These are phyloP conservation scores for Athelia sp. DNA, from an alignment of 1,284 basidiomycete species.

Conservation along the genomic window DNA sequence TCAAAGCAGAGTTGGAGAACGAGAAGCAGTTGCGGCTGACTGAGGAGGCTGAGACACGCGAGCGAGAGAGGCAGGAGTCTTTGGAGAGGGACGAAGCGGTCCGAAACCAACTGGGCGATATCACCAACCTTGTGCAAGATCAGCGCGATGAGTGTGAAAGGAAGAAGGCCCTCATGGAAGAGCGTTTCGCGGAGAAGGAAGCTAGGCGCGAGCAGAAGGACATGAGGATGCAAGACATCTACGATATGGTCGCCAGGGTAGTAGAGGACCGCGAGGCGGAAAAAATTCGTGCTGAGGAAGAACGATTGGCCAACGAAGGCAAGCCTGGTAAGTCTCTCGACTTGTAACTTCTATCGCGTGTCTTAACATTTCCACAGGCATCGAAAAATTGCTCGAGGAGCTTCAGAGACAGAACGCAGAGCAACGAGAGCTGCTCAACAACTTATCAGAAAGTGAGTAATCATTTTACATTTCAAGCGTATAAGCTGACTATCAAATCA, in stretches of 20 bases:
- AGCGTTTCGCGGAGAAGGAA: constrained; percentile 55
- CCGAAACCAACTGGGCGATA: constrained; percentile 55
- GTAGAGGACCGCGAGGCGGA: constrained; percentile 47
- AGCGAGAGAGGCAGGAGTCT: constrained; percentile 49
- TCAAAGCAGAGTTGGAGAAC: constrained; percentile 47
- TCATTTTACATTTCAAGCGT: neutral
- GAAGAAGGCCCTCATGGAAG: constrained; percentile 53
- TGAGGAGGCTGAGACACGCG: constrained; percentile 56
- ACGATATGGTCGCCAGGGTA: constrained; percentile 53
- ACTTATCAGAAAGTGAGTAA: constrained; percentile 47
- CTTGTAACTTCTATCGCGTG: neutral
- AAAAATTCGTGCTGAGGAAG: constrained; percentile 44
- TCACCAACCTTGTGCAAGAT: constrained; percentile 63
- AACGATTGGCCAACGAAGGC: constrained; percentile 37
- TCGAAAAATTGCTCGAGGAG: constrained; percentile 49
- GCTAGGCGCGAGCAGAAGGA: constrained; percentile 51
- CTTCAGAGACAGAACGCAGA: constrained; percentile 47
- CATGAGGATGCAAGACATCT: constrained; percentile 42
- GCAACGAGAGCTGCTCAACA: constrained; percentile 43
- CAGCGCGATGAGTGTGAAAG: constrained; percentile 50
- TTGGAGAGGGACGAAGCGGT: constrained; percentile 55
- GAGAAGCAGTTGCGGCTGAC: constrained; percentile 52
- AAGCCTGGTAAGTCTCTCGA: constrained; percentile 40
- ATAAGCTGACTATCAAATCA: constrained; percentile 19
- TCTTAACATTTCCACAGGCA: constrained; percentile 27